phyloP scores from a whole-genome alignment of 2,329 filamentous ascomycete genomes.

The Alternaria arbusti region DNA sequence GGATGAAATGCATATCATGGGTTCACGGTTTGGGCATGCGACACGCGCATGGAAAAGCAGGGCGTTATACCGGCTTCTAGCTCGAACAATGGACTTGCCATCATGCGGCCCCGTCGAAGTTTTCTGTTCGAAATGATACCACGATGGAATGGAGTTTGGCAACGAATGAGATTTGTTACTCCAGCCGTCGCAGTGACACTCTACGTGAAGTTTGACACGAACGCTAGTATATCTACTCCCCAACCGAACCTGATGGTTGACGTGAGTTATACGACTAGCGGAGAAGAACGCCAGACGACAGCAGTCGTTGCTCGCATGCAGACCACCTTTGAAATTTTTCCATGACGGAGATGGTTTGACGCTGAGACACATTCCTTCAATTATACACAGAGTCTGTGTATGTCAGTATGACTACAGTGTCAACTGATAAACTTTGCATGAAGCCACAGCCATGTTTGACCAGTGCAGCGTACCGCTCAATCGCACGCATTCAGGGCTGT shows the following conservation, averaged over 20 bases:
- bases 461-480: not conserved
- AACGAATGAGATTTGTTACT: slow-evolving; percentile 33
- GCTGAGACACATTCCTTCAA: slow-evolving; percentile 62
- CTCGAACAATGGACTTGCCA: slow-evolving; percentile 47
- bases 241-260: slow-evolving; percentile 72
- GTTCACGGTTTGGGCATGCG: slow-evolving; percentile 44
- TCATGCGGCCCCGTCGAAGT: slow-evolving; percentile 41
- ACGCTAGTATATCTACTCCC: slow-evolving; percentile 90
- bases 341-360: slow-evolving; percentile 82
- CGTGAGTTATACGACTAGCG: slow-evolving; percentile 92
- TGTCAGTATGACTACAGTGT: not conserved
- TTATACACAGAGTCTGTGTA: not conserved
- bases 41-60: slow-evolving; percentile 45
- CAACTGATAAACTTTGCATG: not conserved
- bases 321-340: slow-evolving; percentile 70
- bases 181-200: slow-evolving; percentile 31
- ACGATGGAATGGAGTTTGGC: slow-evolving; percentile 34
- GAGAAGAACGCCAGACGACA: slow-evolving; percentile 71
- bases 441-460: not conserved
- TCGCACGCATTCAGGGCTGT: not conserved
- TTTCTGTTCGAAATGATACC: slow-evolving; percentile 42
- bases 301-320: slow-evolving; percentile 73
- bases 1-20: slow-evolving; percentile 50
- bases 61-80: slow-evolving; percentile 48
- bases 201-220: slow-evolving; percentile 21